A percentile compares a stretch with the other conserved stretches of the same genome.
Evolutionary conservation across 2,329 filamentous ascomycete genomes (phyloP).

Genomic region (Pseudogymnoascus sp.): DNA sequence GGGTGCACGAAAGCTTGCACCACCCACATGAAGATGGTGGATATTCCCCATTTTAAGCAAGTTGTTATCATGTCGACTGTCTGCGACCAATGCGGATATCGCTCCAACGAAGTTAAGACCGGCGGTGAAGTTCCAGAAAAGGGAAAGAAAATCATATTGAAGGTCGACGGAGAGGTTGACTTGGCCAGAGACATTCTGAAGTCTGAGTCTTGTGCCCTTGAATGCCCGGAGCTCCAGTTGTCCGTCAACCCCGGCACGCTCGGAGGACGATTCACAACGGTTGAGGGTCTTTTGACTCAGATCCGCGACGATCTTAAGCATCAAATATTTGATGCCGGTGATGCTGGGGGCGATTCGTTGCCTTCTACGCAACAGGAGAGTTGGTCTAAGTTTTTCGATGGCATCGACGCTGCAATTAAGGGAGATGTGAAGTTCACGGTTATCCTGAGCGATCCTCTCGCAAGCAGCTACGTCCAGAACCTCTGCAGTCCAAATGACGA

Average conservation of each 20-base stretch:
- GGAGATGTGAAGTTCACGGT: conserved; percentile 76
- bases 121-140: conserved; percentile 83
- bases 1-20: conserved; percentile 79
- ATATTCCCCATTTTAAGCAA: conserved; percentile 96
- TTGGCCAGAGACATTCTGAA: conserved; percentile 91
- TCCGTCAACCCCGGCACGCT: conserved; percentile 88
- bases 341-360: conserved; percentile 74
- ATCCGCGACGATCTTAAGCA: conserved; percentile 81
- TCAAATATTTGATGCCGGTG: conserved; percentile 75
- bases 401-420: conserved; percentile 67
- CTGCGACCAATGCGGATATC: conserved; percentile 86
- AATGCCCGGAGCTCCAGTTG: conserved; percentile 79
- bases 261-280: conserved; percentile 91
- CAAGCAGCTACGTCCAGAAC: conserved; percentile 89
- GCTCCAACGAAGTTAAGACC: conserved; percentile 95
- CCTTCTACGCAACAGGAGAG: conserved; percentile 52
- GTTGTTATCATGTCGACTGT: conserved; percentile 93
- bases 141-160: conserved; percentile 74
- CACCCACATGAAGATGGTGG: conserved; percentile 98
- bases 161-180: conserved; percentile 62
- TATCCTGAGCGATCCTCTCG: conserved; percentile 78
- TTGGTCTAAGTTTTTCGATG: conserved; percentile 76
- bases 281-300: conserved; percentile 88
- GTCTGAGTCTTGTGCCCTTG: conserved; percentile 81
- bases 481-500: conserved; percentile 69